phyloP scores from a whole-genome alignment of 495 filamentous ascomycete species.

The Podospora tetraspora region DNA sequence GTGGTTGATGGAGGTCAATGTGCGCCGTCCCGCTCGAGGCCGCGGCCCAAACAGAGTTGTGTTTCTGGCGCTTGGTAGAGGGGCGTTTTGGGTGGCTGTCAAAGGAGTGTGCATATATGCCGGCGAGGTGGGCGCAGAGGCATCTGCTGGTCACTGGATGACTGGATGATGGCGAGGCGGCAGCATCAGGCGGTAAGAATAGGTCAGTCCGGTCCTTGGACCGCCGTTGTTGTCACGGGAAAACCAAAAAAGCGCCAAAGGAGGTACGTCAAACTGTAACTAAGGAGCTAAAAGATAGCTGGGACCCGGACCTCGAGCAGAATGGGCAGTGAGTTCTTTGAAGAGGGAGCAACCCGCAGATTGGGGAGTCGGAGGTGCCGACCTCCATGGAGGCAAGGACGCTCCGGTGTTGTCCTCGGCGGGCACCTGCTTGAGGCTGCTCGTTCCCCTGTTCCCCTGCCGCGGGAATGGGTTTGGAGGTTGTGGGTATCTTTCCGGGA shows the following conservation, averaged over 20 bases:
- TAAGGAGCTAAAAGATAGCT: neutral
- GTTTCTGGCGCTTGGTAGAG: neutral
- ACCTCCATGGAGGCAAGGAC: neutral
- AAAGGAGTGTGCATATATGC: neutral
- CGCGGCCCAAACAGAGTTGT: neutral
- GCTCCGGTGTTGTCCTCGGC: neutral
- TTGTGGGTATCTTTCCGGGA: neutral
- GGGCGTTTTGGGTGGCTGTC: neutral
- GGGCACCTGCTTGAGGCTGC: neutral
- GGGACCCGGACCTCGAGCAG: neutral
- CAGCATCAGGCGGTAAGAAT: neutral
- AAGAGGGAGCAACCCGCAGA: neutral
- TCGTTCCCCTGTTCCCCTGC: neutral
- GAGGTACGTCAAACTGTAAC: neutral
- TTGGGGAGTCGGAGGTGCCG: neutral
- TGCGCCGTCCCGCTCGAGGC: neutral
- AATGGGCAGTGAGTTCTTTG: neutral
- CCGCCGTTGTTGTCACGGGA: neutral
- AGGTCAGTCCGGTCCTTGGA: neutral
- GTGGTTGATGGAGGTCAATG: neutral
- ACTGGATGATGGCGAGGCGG: neutral
- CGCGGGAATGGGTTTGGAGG: neutral
- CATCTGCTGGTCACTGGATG: neutral
- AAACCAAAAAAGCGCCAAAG: neutral
- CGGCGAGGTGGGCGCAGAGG: neutral